Evolutionary conservation across 208 protist species (phyloP).

Genomic region (Leptomonas seymouri): DNA sequence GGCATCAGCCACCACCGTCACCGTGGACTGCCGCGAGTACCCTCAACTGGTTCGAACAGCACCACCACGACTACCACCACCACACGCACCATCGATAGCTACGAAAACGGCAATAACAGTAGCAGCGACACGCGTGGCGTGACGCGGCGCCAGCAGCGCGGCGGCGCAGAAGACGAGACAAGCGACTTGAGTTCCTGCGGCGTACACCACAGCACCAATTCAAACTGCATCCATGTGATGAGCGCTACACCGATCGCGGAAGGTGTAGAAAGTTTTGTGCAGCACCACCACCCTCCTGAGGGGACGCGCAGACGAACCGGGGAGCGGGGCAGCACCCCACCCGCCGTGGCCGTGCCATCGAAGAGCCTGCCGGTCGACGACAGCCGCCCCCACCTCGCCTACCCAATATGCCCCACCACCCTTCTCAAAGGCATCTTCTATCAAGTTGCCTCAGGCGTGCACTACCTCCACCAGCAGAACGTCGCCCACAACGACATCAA

Average conservation of each 20-base stretch:
- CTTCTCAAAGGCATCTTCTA: conserved; percentile 77
- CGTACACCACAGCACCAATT: conserved; percentile 3
- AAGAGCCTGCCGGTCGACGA: background rate
- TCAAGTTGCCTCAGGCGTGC: conserved; percentile 70
- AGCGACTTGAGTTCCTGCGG: conserved; percentile 13
- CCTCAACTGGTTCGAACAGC: background rate
- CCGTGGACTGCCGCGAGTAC: conserved; percentile 1
- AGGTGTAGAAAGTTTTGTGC: too few relatives aligned
- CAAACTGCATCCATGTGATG: conserved; percentile 14
- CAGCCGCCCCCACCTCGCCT: conserved; percentile 13
- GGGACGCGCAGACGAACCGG: too few relatives aligned
- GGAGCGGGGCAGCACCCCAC: too few relatives aligned
- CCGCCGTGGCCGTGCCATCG: too few relatives aligned
- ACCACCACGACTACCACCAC: conserved; percentile 14
- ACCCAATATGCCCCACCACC: conserved; percentile 50
- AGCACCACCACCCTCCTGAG: too few relatives aligned
- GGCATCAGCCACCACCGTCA: background rate
- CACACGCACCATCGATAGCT: conserved; percentile 25
- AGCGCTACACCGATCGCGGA: conserved; percentile 25
- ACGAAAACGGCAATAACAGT: background rate
- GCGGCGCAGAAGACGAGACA: conserved; percentile 1
- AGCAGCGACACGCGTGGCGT: background rate
- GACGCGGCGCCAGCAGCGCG: conserved; percentile 1
- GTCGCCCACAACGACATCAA: conserved; percentile 90
- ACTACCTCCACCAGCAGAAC: conserved; percentile 78